phyloP scores from a whole-genome alignment of 495 filamentous ascomycete species.

The Penicillium diatomitis region DNA sequence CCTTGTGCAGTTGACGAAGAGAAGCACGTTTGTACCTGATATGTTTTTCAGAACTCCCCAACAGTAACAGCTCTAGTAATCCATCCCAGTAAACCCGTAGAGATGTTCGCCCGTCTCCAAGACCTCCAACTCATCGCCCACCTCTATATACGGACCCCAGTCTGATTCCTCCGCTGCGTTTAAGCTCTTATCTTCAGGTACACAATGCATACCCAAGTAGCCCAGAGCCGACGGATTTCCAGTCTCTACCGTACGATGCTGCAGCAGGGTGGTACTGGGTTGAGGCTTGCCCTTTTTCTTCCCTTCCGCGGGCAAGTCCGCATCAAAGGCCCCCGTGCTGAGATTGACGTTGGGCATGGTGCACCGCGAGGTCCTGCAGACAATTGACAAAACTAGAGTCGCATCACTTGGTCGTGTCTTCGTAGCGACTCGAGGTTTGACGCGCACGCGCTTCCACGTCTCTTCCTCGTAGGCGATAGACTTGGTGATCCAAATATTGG shows the following conservation, averaged over 20 bases:
- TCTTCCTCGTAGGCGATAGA: background rate
- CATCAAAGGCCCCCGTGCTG: background rate
- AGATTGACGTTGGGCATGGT: background rate
- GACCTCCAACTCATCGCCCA: background rate
- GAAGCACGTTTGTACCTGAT: background rate
- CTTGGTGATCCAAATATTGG: background rate
- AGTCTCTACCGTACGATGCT: background rate
- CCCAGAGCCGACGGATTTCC: background rate
- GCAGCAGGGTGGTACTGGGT: background rate
- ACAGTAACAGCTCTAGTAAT: background rate
- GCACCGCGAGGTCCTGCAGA: background rate
- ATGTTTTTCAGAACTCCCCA: background rate
- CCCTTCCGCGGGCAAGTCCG: background rate
- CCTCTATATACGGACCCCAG: background rate
- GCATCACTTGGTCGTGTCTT: background rate
- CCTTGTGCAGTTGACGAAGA: no score
- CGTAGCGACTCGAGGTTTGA: background rate
- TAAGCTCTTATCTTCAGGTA: background rate
- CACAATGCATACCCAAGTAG: background rate
- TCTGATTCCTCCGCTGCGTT: background rate
- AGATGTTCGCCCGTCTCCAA: background rate
- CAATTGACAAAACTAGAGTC: background rate
- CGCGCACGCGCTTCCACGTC: background rate
- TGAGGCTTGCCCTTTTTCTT: background rate
- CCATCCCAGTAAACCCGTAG: background rate